Conservation (phyloP, 192 early-diverging fungal genomes). For the Spinellus fusiger region DNA sequence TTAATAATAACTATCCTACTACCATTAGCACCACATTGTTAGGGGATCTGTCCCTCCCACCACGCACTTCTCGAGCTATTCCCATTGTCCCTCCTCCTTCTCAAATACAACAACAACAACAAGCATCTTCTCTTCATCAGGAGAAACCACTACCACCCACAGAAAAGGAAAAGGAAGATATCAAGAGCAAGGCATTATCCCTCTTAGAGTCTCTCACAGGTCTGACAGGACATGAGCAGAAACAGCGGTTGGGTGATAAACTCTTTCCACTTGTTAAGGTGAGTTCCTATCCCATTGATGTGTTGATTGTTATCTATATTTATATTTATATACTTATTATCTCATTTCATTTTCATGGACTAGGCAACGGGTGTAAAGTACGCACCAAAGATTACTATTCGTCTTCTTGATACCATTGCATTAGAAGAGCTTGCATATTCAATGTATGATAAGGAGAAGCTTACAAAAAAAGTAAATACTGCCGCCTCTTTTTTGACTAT, state of each 20-base stretch:
- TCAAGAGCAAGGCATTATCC: constrained; percentile 12
- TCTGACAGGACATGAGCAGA: constrained; percentile 26
- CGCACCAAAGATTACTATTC: constrained; percentile 38
- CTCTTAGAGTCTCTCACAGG: constrained; percentile 24
- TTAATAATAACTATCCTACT: background rate
- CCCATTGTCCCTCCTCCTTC: constrained; percentile 17
- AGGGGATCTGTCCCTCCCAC: constrained; percentile 6
- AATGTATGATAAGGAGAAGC: constrained; percentile 30
- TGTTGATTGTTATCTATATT: background rate
- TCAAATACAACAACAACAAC: background rate
- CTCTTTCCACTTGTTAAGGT: constrained; percentile 40
- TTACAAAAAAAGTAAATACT: constrained; percentile 19
- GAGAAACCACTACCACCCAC: background rate
- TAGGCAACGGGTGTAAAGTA: constrained; percentile 29
- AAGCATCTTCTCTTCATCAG: background rate
- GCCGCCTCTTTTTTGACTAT: background rate
- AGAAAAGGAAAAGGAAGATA: constrained; percentile 3
- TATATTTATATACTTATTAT: background rate
- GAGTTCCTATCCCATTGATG: background rate
- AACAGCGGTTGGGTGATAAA: constrained; percentile 35
- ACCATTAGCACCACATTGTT: background rate
- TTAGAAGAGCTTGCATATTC: constrained; percentile 25
- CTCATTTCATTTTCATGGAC: background rate
- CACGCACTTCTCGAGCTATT: constrained; percentile 17
- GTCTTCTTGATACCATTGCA: constrained; percentile 32